phyloP scores from a whole-genome alignment of 148 eudicot species.

The Nepenthes mirabilis region DNA sequence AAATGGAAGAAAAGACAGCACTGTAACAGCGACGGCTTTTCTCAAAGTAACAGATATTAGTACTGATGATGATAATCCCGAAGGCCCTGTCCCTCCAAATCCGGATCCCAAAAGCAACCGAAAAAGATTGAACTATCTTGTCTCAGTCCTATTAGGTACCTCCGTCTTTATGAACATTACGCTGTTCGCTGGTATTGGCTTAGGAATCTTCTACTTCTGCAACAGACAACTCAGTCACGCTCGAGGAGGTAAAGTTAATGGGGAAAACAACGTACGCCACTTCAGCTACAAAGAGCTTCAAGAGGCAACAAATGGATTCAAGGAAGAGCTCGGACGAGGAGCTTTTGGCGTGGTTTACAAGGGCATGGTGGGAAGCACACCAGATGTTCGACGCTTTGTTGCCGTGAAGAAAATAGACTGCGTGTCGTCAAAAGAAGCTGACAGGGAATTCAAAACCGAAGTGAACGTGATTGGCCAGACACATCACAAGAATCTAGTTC shows the following conservation, averaged over 20 bases:
- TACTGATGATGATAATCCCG: neutral
- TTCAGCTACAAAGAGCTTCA: constrained; percentile 33
- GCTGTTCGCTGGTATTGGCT: constrained; percentile 7
- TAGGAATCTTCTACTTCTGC: constrained; percentile 7
- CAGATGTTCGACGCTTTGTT: constrained; percentile 4
- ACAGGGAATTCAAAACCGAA: constrained; percentile 20
- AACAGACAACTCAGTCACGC: neutral
- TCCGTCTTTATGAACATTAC: constrained; percentile 14
- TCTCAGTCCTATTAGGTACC: constrained; percentile 15
- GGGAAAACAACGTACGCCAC: constrained; percentile 9
- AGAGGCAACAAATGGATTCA: constrained; percentile 33
- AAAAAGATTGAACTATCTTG: constrained; percentile 1
- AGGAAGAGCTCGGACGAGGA: constrained; percentile 25
- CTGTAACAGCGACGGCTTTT: constrained; percentile 2
- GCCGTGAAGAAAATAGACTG: constrained; percentile 18
- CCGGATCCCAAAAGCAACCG: neutral
- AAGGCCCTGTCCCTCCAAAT: neutral
- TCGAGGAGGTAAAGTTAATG: neutral
- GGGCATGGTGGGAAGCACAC: constrained; percentile 19
- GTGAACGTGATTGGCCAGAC: constrained; percentile 19
- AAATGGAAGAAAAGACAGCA: constrained; percentile 5
- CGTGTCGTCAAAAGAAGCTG: constrained; percentile 2
- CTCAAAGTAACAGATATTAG: constrained; percentile 9
- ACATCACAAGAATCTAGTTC: constrained; percentile 23
- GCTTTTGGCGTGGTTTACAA: constrained; percentile 39